Conservation (phyloP, 2,329 filamentous ascomycete species). For the Magnaporthiopsis rhizophila region DNA sequence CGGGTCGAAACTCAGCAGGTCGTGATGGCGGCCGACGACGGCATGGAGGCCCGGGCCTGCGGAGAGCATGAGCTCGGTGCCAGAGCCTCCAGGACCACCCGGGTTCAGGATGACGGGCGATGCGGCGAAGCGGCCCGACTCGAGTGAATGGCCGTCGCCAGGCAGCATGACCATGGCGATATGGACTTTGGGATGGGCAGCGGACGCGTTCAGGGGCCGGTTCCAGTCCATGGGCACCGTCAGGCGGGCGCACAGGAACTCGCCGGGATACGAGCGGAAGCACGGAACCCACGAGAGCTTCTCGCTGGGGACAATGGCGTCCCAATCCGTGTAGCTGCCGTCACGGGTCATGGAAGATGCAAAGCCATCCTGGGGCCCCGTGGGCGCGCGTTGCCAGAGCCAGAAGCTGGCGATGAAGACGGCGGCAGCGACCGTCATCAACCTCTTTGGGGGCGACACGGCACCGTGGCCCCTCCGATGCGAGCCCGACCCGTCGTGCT, state of each 20-base stretch:
- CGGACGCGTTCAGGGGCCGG: slow-evolving; percentile 26
- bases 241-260: slow-evolving; percentile 32
- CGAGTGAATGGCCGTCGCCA: slow-evolving; percentile 24
- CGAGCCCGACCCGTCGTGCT: not conserved
- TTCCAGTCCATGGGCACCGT: slow-evolving; percentile 34
- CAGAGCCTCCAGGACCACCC: slow-evolving; percentile 35
- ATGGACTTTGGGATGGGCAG: slow-evolving; percentile 23
- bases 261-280: slow-evolving; percentile 15
- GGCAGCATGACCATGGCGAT: slow-evolving; percentile 34
- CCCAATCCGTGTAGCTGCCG: slow-evolving; percentile 9
- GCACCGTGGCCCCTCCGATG: no score
- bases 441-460: not conserved
- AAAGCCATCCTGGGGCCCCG: not conserved
- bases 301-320: slow-evolving; percentile 34
- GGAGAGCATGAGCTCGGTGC: slow-evolving; percentile 22
- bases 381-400: not conserved
- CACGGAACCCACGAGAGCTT: slow-evolving; percentile 37
- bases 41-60: slow-evolving; percentile 24
- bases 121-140: slow-evolving; percentile 29
- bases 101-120: slow-evolving; percentile 37
- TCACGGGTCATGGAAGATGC: not conserved
- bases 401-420: not conserved
- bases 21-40: slow-evolving; percentile 29
- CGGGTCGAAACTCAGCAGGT: slow-evolving; percentile 41
- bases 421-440: not conserved